Base-by-base conservation (phyloP, 306 rosid species). In the Ammopiptanthus mongolicus region DNA sequence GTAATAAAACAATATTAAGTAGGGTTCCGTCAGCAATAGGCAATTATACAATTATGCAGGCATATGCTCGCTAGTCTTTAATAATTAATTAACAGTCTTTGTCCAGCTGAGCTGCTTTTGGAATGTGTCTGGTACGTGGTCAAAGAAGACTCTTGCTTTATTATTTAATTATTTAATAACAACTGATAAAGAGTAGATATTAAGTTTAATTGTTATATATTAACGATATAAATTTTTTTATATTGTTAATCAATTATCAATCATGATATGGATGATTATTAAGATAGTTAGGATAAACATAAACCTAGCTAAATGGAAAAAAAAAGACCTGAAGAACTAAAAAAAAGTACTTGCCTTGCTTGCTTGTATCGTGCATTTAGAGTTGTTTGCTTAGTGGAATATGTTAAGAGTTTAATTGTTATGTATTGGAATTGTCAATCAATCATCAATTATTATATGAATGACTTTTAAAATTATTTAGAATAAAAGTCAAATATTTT, bases 41-140 rank as follows among this genome's bases (percentile, higher is more conserved):
- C 7, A 62, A 42, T n/a, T n/a, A n/a, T 78, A 36, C 82, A 63
- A 71, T 71, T 63, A 71, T 71, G 74, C 33, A 41, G 11, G 3
- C 59, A 52, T 52, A 71, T 70, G 65, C 19, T 52, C 37, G n/a
- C 2, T 2, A 0, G 31, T 53, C 47, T 79, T n/a, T n/a, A n/a
- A n/a, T 18, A 71, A 71, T 79, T 62, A 62, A 44, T 77, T 60
- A 7, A 6, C 12, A 7, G 19, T 44, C 71, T 36, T 57, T 55
- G 22, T 56, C 75, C 28, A 13, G 5, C 41, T 29, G 1, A 37
- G 15, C 36, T 71, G 17, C 78, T 69, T 74, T 73, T 76, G 63
- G 62, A 81, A 69, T 62, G 33, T 47, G 61, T 15, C 22, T 62
- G 37, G 74, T n/a, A n/a, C n/a, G n/a, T 70, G 55, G 48, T 44